phyloP scores from a whole-genome alignment of 2,329 filamentous ascomycete species.

The Achaetomium macrosporum region DNA sequence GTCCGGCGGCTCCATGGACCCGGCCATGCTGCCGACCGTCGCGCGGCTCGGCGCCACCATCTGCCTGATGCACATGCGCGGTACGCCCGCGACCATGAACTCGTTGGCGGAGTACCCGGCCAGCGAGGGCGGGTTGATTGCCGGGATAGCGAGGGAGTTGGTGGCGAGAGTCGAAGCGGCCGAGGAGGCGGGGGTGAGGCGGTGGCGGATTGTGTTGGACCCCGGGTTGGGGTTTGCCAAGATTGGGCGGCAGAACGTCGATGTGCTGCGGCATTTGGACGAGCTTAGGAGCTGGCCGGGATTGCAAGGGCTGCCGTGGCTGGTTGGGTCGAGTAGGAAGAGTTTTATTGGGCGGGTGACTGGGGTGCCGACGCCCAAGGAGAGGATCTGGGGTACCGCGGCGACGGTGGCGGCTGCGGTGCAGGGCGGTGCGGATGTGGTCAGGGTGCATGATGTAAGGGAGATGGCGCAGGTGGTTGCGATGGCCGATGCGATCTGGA shows the following conservation, averaged over 20 bases:
- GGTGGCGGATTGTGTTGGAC: constrained; percentile 93
- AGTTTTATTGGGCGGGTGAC: constrained; percentile 80
- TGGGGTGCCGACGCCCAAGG: constrained; percentile 61
- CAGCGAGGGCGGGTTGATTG: constrained; percentile 43
- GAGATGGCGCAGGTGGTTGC: constrained; percentile 80
- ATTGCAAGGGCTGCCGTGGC: constrained; percentile 71
- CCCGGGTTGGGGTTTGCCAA: constrained; percentile 95
- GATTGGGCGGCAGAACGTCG: constrained; percentile 70
- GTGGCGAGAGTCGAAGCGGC: constrained; percentile 65
- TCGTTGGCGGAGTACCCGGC: constrained; percentile 59
- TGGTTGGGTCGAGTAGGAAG: constrained; percentile 85
- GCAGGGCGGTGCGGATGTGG: constrained; percentile 81
- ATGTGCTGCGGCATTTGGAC: constrained; percentile 63
- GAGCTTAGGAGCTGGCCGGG: constrained; percentile 60
- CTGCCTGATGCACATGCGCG: constrained; percentile 89
- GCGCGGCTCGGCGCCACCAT: constrained; percentile 74
- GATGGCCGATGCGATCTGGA: constrained; percentile 92
- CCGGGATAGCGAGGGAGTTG: constrained; percentile 63
- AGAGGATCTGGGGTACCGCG: constrained; percentile 79
- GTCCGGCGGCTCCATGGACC: constrained; percentile 73
- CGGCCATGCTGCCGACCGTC: constrained; percentile 74
- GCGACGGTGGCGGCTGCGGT: constrained; percentile 82
- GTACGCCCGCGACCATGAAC: constrained; percentile 77
- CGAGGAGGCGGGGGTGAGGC: constrained; percentile 71
- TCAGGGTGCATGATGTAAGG: constrained; percentile 82